phyloP scores from a whole-genome alignment of 2,329 filamentous ascomycete species.

The Trichoderma guizhouense region DNA sequence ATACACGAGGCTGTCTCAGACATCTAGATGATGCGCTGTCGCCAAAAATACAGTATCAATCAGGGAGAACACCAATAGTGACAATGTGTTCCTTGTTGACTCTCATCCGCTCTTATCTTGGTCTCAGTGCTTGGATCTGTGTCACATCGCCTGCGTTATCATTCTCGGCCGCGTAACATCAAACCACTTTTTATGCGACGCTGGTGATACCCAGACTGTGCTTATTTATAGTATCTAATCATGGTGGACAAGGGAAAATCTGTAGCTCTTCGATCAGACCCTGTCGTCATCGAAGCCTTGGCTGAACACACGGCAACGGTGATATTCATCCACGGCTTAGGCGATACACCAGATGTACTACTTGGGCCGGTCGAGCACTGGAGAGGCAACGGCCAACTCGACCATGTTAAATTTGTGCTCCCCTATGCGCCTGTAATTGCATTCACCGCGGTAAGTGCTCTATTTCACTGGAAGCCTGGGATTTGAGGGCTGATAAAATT shows the following conservation, averaged over 20 bases:
- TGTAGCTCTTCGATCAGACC: slow-evolving; percentile 34
- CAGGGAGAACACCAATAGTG: not conserved
- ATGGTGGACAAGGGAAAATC: not conserved
- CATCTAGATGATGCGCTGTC: not conserved
- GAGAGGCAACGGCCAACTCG: slow-evolving; percentile 72
- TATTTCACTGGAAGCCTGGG: not conserved
- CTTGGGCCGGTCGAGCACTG: slow-evolving; percentile 81
- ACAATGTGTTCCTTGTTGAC: not conserved
- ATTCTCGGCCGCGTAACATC: not conserved
- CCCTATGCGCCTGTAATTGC: slow-evolving; percentile 85
- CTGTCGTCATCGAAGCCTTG: slow-evolving; percentile 72
- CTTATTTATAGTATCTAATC: not conserved
- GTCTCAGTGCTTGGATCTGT: not conserved
- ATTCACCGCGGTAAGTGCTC: slow-evolving; percentile 58
- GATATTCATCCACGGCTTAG: slow-evolving; percentile 90
- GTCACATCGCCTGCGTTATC: not conserved
- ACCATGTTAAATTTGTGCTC: slow-evolving; percentile 90
- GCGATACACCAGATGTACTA: slow-evolving; percentile 79
- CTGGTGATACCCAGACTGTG: not conserved
- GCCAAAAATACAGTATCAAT: not conserved
- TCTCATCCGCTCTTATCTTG: not conserved
- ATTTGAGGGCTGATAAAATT: not conserved
- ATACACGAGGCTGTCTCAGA: not conserved
- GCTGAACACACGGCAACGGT: slow-evolving; percentile 88
- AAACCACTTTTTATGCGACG: not conserved